Conservation (phyloP, 345 rosid species). For the Hevea brasiliensis region DNA sequence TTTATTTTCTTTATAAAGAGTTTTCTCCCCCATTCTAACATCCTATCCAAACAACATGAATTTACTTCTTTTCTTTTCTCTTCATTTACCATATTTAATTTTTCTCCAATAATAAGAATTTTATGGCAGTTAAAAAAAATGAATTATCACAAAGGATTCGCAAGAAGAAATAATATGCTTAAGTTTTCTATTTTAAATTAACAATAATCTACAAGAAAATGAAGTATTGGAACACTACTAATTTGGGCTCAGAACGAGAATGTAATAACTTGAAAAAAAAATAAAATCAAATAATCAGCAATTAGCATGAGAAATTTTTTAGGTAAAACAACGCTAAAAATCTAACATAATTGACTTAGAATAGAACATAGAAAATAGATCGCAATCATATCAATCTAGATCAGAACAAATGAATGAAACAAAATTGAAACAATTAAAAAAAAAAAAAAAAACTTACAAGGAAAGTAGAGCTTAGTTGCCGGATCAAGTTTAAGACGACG, state of each 20-base stretch:
- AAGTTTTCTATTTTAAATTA: not conserved
- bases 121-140: no score
- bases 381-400: not conserved
- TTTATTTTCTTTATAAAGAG: no score
- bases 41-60: no score
- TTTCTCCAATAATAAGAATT: not conserved
- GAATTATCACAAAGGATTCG: not conserved
- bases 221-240: not conserved
- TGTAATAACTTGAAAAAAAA: not conserved
- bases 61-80: no score
- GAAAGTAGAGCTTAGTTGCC: slow-evolving; percentile 76
- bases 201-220: not conserved
- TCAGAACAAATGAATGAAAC: not conserved
- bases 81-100: no score
- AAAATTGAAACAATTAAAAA: not conserved
- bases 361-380: not conserved
- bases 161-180: not conserved
- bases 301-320: not conserved
- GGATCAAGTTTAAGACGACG: slow-evolving; percentile 96
- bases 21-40: no score
- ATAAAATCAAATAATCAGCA: no score
- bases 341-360: not conserved
- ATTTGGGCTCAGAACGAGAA: not conserved
- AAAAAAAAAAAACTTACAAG: slow-evolving; percentile 48
- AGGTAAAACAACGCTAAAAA: not conserved